A percentile compares a stretch with the other conserved stretches of the same genome.
Evolutionary conservation across 768 basidiomycete species (phyloP).

Genomic region (Lactarius indigo): DNA sequence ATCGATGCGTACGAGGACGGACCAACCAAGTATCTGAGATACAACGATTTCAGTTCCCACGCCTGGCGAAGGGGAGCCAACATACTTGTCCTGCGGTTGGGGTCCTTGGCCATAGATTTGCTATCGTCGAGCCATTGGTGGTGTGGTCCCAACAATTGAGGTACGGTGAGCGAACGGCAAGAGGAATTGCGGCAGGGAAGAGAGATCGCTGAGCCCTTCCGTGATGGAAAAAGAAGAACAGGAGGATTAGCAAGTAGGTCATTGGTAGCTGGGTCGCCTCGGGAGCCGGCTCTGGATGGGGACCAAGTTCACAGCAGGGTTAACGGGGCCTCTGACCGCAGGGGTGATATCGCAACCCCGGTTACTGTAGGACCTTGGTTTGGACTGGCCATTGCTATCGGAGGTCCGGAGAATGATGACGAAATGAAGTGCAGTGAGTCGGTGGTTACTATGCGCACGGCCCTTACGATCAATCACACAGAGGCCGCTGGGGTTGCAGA

Average conservation of each 20-base stretch:
- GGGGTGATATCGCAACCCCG: neutral
- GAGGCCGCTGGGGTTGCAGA: too few species aligned
- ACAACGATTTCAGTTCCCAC: neutral
- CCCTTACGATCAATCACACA: too few species aligned
- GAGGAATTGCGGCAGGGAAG: constrained; percentile 29
- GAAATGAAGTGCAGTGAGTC: neutral
- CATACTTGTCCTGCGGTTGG: neutral
- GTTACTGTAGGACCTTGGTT: neutral
- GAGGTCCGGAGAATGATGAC: neutral
- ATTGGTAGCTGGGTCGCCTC: neutral
- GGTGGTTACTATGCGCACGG: too few species aligned
- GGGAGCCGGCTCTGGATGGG: neutral
- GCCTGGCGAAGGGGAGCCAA: neutral
- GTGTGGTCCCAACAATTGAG: constrained; percentile 27
- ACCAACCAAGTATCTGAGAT: constrained; percentile 20
- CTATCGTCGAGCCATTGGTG: constrained; percentile 3
- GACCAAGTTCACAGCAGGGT: neutral
- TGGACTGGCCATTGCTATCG: neutral
- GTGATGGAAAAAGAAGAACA: neutral
- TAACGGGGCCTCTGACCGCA: neutral
- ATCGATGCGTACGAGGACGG: constrained; percentile 19
- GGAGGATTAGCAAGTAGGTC: neutral
- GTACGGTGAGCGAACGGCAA: constrained; percentile 31
- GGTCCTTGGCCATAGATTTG: constrained; percentile 25
- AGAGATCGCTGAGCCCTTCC: constrained; percentile 15